Evolutionary conservation across 768 basidiomycete genomes (phyloP), one percentile per base, ranked within the genome.

Genomic region (Trametes cinnabarina): DNA sequence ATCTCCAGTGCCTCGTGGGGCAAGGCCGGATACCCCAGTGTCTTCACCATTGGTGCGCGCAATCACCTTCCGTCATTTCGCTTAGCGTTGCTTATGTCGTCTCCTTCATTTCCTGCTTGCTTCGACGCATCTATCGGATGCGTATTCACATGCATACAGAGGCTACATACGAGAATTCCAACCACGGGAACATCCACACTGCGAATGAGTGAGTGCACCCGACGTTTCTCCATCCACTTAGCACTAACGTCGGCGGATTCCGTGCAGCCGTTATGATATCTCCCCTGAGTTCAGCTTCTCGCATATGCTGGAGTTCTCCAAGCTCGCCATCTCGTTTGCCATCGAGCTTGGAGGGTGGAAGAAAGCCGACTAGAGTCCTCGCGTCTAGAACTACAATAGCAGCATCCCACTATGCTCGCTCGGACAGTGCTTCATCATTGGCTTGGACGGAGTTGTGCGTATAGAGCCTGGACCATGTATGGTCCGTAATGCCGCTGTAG

Each of bases 241-340:
- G 51, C 23, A 14, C 35, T 46, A 35, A 42, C 25, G 30, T 49
- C 64, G 58, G 66, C 65, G 58, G 41, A 47, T 52, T 54, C 35
- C 42, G 63, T 42, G 34, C 65, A 92, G 91, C 69, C 88, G 88
- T 50, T 89, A 90, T 55, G 90, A 95, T 69, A 78, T 91, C 58
- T 92, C 92, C 11, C 76, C 83, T 20, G 94, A 96, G 71, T 97
- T 97, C 74, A 90, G 87, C 68, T 98, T 96, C 70, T 72, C 76
- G 5, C 94, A 98, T 70, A 92, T 95, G 90, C 84, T 75, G 73
- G 84, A 72, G 71, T 84, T 84, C 72, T 79, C 81, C 58, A 83
- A 83, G 72, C 73, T 84, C 17, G 77, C 77, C 4, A 74, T 78
- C 2, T 79, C 76, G 1, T 82, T 82, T 52, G 80, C 78, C 12